Percentiles rank a stretch among this genome's conserved stretches.
phyloP scores from a whole-genome alignment of 495 filamentous ascomycete genomes.

The Apiosordaria backusii region DNA sequence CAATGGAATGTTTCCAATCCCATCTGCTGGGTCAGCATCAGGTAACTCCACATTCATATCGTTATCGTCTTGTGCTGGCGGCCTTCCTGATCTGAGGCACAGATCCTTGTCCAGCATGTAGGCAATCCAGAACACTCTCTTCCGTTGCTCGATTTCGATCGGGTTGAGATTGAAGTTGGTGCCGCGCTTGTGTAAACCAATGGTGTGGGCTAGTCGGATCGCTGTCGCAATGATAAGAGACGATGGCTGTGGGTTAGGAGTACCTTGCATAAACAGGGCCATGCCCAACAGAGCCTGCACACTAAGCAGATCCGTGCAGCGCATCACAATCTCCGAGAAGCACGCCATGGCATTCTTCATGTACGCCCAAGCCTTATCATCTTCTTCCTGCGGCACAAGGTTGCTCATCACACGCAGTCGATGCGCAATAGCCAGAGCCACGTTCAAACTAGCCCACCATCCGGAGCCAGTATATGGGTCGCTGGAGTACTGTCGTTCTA shows the following conservation, averaged over 20 bases:
- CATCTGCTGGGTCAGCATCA: slow-evolving; percentile 83
- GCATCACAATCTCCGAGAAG: slow-evolving; percentile 86
- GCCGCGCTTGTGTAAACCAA: slow-evolving; percentile 90
- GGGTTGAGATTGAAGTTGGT: slow-evolving; percentile 86
- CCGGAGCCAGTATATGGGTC: slow-evolving; percentile 95
- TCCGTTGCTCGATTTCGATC: slow-evolving; percentile 90
- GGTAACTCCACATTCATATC: slow-evolving; percentile 98
- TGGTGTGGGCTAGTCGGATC: slow-evolving; percentile 87
- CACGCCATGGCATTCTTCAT: slow-evolving; percentile 95
- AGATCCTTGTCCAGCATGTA: slow-evolving; percentile 96
- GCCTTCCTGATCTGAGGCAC: slow-evolving; percentile 86
- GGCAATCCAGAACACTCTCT: slow-evolving; percentile 97
- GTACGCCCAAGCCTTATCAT: slow-evolving; percentile 89
- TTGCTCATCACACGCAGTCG: slow-evolving; percentile 94
- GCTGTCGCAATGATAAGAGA: slow-evolving; percentile 93
- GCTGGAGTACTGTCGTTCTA: slow-evolving; percentile 85
- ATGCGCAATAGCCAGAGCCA: slow-evolving; percentile 87
- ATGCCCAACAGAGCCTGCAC: slow-evolving; percentile 97
- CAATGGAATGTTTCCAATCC: slow-evolving; percentile 88
- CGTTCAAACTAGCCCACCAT: slow-evolving; percentile 97
- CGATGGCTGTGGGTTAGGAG: slow-evolving; percentile 92
- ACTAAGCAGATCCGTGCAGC: slow-evolving; percentile 91
- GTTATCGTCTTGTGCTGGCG: slow-evolving; percentile 93
- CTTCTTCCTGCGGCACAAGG: slow-evolving; percentile 81
- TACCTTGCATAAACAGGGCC: slow-evolving; percentile 93